Evolutionary conservation across 78 protist genomes (phyloP), one percentile per base, ranked within the genome.

Genomic region (Dictyostelium purpureum): DNA sequence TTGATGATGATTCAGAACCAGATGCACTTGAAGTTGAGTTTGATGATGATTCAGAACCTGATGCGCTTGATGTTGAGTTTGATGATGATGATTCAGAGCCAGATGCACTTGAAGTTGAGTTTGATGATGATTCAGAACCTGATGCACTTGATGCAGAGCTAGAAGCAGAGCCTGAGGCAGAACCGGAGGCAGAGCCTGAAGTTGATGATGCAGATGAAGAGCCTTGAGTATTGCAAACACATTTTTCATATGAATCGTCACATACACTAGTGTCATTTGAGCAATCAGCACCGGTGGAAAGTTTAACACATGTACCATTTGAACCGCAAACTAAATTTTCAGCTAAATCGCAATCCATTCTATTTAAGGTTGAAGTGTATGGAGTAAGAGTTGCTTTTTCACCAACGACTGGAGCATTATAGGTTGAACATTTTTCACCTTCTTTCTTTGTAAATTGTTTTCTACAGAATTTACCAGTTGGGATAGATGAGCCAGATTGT

Each of bases 361-460:
- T 63, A 63, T 63, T 63, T 18, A 63, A 33, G 12, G 33, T 16
- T 14, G 26, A 33, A 12, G 45, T 63, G 11, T 31, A 63, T 6
- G 11, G 12, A 3, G 38, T 14, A 63, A 63, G 37, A 14, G 71
- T 63, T 28, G 71, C 71, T 33, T 63, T 63, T 31, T 63, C 42
- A 28, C 35, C 35, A 3, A 63, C 9, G 16, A 24, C 38, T 5
- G 71, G 28, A 28, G 70, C 37, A 61, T 31, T 31, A 63, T 31
- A 63, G 26, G 33, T 33, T 63, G 71, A 63, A 63, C 71, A 63
- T 12, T 33, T 1, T 63, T 63, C 43, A 18, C 71, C 71, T 31
- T 31, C 71, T 31, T 63, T 63, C 43, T 63, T 63, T 63, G 71
- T 63, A 19, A 63, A 63, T 63, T 63, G 71, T 63, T 37, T 63